Conservation (phyloP, 2,329 filamentous ascomycete genomes). For the Rhinocladiella mackenziei region DNA sequence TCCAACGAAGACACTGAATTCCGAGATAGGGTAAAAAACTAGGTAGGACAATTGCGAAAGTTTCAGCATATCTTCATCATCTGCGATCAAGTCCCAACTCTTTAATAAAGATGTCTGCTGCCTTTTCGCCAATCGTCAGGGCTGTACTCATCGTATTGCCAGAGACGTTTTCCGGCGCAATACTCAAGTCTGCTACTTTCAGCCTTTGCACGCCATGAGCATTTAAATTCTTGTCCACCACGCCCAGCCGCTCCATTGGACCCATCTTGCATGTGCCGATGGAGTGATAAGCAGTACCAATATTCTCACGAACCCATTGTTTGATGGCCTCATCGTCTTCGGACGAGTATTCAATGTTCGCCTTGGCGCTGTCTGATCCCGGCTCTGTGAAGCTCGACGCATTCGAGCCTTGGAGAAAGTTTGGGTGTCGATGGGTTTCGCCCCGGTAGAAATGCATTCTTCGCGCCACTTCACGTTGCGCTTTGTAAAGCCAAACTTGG, state of each 20-base stretch:
- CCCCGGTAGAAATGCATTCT: slow-evolving; percentile 51
- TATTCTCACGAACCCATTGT: slow-evolving; percentile 16
- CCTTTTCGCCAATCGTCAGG: slow-evolving; percentile 45
- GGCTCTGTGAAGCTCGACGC: slow-evolving; percentile 34
- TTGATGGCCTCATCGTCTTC: slow-evolving; percentile 51
- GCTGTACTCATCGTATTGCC: slow-evolving; percentile 48
- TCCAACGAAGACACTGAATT: too few relatives aligned
- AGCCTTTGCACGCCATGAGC: slow-evolving; percentile 44
- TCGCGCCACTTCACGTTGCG: slow-evolving; percentile 56
- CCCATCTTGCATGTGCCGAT: slow-evolving; percentile 45
- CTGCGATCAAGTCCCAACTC: slow-evolving; percentile 27
- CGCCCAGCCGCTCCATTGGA: slow-evolving; percentile 40
- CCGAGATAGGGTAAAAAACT: too few relatives aligned
- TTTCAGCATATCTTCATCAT: too few relatives aligned
- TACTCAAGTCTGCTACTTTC: slow-evolving; percentile 35
- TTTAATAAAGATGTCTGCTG: slow-evolving; percentile 34
- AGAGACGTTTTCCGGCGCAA: slow-evolving; percentile 35
- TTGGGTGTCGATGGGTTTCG: slow-evolving; percentile 38
- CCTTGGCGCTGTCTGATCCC: slow-evolving; percentile 2
- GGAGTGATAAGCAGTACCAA: slow-evolving; percentile 24
- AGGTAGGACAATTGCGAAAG: too few relatives aligned
- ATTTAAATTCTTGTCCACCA: slow-evolving; percentile 41
- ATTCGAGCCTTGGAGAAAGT: slow-evolving; percentile 43
- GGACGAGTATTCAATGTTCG: slow-evolving; percentile 45
- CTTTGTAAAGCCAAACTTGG: slow-evolving; percentile 62